Evolutionary conservation across 225 moss, liverwort and hornwort species (phyloP), one percentile per base, ranked within the genome.

Genomic region (Ulota crispa): DNA sequence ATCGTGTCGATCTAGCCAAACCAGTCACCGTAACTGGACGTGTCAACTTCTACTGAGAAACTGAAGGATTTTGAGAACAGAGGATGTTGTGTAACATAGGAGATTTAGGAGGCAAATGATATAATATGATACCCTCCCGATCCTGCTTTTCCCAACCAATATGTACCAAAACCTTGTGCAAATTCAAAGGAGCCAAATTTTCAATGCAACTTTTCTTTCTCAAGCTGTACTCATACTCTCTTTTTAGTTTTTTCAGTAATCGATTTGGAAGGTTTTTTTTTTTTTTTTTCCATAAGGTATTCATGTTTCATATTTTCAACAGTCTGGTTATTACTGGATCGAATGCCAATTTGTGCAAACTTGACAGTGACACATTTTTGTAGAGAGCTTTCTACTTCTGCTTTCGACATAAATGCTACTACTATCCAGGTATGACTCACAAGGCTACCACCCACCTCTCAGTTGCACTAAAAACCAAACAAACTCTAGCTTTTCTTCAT

Each of bases 11-110:
- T 59, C 52, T 84, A 16, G 26, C 56, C 34, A 34, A 85, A 70
- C 86, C 86, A 34, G 72, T 81, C 76, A 72, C 81, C n/a, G 62
- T 91, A 83, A 83, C 70, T 15, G 88, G 91, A 64, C 42, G 28
- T 6, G 68, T 91, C 72, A 74, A 83, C 72, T 88, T 88, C 77
- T 85, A 77, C 34, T 88, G 55, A 83, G 39, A 39, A 20, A 64
- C 50, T 50, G 1, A 50, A 50, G 50, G 5, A 27, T 14, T 37
- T 59, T 24, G 45, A 64, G 15, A 12, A 18, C 14, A 20, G 13
- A 27, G 39, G 60, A 41, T 72, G 30, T 47, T 36, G 21, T 37
- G 43, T 3, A 24, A 45, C 23, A 3, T n/a, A 52, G n/a, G 8
- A 42, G 24, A 4, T 21, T 53, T 62, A 26, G 32, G 37, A 63